Evolutionary conservation across 2,329 filamentous ascomycete species (phyloP), one percentile per base, ranked within the genome.

Genomic region (Aspergillus cejpii): DNA sequence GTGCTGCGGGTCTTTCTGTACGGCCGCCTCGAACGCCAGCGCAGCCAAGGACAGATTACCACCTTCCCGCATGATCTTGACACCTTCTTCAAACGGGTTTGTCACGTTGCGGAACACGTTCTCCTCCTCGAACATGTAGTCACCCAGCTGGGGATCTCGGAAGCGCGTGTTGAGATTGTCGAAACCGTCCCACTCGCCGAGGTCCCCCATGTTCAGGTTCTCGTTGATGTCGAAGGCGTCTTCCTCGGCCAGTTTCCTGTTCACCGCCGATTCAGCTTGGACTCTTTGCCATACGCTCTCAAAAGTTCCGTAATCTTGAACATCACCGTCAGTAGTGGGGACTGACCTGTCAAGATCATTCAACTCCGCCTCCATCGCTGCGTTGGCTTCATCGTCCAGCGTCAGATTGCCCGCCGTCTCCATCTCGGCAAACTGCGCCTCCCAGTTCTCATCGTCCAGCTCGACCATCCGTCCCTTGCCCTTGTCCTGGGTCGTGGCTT

Each of bases 41-140:
- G 92, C 89, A 5, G 92, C 92, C 15, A 98, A 75, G 0, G 89
- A 96, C 6, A 98, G 77, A 64, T 97, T 98, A 10, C 92, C 92
- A 37, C 92, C 90, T 59, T 92, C 86, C 50, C 84, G 82, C 80
- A 98, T 87, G 50, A 98, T 95, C 60, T 87, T 84, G 54, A 95
- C 78, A 37, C 92, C 92, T 69, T 97, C 89, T 45, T 91, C 86
- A 60, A 94, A 98, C 0, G 92, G 88, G 62, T 94, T 90, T 44
- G 74, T 76, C 49, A 88, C 78, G 45, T 85, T 79, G 52, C 82
- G 77, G 75, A 95, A 97, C 19, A 92, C 76, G 65, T 98, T 98
- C 51, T 95, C 86, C 58, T 91, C 81, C 68, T 98, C 92, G 59
- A 97, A 98, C 61, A 95, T 79, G 65, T 98, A 98, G 51, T 88